phyloP scores from a whole-genome alignment of 2,329 filamentous ascomycete genomes.

The Lecanicillium sp. region DNA sequence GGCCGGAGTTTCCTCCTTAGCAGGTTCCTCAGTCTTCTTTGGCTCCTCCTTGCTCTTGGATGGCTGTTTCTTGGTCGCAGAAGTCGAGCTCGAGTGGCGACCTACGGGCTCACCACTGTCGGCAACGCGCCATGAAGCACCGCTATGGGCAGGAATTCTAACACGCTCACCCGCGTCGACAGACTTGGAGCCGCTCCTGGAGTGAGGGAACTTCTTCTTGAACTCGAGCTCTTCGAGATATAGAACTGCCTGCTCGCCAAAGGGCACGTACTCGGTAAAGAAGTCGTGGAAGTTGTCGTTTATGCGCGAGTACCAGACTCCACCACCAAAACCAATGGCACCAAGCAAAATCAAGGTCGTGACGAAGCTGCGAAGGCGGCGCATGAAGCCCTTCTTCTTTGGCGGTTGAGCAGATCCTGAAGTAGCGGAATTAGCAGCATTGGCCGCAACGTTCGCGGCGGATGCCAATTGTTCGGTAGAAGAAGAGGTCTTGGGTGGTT shows the following conservation, averaged over 20 bases:
- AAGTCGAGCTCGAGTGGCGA: conserved; percentile 53
- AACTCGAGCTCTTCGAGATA: conserved; percentile 96
- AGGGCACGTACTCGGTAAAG: conserved; percentile 95
- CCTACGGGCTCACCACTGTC: conserved; percentile 48
- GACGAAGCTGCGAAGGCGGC: conserved; percentile 69
- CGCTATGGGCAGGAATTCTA: conserved; percentile 77
- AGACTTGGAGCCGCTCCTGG: conserved; percentile 34
- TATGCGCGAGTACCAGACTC: conserved; percentile 85
- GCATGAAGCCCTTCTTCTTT: conserved; percentile 57
- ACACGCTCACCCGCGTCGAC: conserved; percentile 60
- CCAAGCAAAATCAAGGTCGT: conserved; percentile 70
- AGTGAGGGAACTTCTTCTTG: conserved; percentile 65
- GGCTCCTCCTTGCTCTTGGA: conserved; percentile 21
- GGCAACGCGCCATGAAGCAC: conserved; percentile 71
- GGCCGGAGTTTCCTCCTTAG: conserved; percentile 22
- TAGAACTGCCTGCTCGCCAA: conserved; percentile 86
- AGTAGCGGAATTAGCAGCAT: conserved; percentile 14
- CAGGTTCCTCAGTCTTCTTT: conserved; percentile 16
- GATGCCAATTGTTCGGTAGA: conserved; percentile 14
- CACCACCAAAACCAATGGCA: conserved; percentile 72
- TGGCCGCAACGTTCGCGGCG: conserved; percentile 17
- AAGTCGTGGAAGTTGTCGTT: conserved; percentile 99
- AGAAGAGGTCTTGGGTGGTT: conserved; percentile 11
- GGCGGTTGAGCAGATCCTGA: conserved; percentile 28
- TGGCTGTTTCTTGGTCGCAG: conserved; percentile 21